Evolutionary conservation across 2,329 filamentous ascomycete species (phyloP).

Genomic region (Diplodia intermedia): DNA sequence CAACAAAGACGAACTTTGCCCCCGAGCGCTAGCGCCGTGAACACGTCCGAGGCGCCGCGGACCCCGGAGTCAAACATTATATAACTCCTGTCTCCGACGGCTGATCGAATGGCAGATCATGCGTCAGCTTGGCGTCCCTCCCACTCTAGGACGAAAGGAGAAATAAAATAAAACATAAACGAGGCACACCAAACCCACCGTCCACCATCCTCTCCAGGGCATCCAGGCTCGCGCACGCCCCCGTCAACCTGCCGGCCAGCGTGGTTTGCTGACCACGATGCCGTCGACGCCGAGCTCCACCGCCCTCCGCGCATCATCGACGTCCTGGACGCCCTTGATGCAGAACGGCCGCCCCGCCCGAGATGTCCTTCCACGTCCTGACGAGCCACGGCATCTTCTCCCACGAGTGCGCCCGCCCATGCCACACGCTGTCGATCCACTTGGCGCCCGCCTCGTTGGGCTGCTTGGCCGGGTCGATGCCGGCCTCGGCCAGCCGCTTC

Average conservation of each 20-base stretch:
- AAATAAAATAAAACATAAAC: not conserved
- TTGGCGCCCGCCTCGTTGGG: constrained; percentile 63
- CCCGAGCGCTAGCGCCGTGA: constrained; percentile 67
- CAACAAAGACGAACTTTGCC: constrained; percentile 68
- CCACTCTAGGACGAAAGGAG: constrained; percentile 6
- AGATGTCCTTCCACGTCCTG: constrained; percentile 62
- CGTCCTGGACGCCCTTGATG: constrained; percentile 74
- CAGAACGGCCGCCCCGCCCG: constrained; percentile 65
- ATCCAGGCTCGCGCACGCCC: constrained; percentile 64
- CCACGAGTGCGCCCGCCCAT: constrained; percentile 69
- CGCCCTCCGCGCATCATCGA: constrained; percentile 66
- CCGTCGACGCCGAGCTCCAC: constrained; percentile 63
- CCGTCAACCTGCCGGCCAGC: constrained; percentile 67
- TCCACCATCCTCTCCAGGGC: constrained; percentile 65
- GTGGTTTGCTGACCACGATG: constrained; percentile 64
- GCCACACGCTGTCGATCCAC: constrained; percentile 72
- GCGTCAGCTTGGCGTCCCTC: constrained; percentile 20
- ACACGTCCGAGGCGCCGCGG: constrained; percentile 63
- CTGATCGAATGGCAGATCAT: constrained; percentile 38
- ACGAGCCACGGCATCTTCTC: constrained; percentile 71
- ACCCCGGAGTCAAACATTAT: constrained; percentile 69
- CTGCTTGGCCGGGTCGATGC: constrained; percentile 61
- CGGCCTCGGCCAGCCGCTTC: constrained; percentile 57
- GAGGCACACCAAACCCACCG: constrained; percentile 46
- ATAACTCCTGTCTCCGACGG: constrained; percentile 58